Evolutionary conservation across 2,329 filamentous ascomycete species (phyloP).

Genomic region (Pseudocercospora pini-densiflorae): DNA sequence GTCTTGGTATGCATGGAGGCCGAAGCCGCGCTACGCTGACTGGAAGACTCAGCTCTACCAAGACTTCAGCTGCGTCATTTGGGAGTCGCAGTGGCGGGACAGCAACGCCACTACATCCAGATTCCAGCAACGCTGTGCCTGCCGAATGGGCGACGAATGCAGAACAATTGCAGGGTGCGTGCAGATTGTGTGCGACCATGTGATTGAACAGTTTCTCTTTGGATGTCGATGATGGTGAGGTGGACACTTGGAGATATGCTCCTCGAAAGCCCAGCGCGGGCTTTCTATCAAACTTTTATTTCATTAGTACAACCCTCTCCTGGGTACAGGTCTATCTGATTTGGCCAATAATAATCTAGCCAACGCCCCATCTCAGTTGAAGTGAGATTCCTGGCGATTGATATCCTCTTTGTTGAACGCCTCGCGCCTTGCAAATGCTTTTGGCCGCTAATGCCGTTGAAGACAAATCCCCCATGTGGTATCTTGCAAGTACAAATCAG

Average conservation of each 20-base stretch:
- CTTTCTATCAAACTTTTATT: conserved; percentile 4
- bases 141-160: too few relatives aligned
- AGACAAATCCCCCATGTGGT: conserved; percentile 27
- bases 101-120: not conserved
- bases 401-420: conserved; percentile 31
- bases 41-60: not conserved
- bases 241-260: too few relatives aligned
- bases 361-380: conserved; percentile 28
- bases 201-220: not conserved
- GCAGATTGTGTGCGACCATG: not conserved
- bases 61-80: conserved; percentile 4
- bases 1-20: conserved; percentile 5
- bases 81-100: not conserved
- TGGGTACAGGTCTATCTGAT: conserved; percentile 24
- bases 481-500: conserved; percentile 26
- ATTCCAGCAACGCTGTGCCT: not conserved
- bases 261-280: conserved; percentile 7
- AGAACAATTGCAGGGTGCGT: not conserved
- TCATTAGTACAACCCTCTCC: conserved; percentile 14
- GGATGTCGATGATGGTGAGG: not conserved
- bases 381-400: conserved; percentile 25
- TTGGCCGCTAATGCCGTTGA: conserved; percentile 30
- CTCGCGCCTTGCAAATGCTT: conserved; percentile 34
- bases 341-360: conserved; percentile 17
- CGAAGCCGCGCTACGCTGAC: not conserved